These are phyloP conservation scores for Ashbya aceris DNA, from an alignment of 1,139 yeast species.

Conservation along the genomic window DNA sequence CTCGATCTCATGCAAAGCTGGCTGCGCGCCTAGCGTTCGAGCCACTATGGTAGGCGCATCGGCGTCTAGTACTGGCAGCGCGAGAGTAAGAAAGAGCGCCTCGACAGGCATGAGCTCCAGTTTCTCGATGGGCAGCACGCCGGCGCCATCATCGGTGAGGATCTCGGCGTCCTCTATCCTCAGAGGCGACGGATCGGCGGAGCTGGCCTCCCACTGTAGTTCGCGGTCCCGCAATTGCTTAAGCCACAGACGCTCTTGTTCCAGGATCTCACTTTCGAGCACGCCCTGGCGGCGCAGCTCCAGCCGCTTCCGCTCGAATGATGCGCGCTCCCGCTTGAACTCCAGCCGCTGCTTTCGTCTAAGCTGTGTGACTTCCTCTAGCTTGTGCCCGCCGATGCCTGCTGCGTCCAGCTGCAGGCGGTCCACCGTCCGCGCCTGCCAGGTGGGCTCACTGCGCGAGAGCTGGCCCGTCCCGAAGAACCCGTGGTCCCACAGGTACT, in stretches of 20 bases:
- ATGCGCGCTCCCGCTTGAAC: constrained; percentile 51
- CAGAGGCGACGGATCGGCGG: constrained; percentile 10
- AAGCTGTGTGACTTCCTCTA: constrained; percentile 69
- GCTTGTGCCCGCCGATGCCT: constrained; percentile 30
- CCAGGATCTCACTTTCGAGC: constrained; percentile 26
- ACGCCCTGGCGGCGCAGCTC: constrained; percentile 29
- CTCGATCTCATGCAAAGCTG: constrained; percentile 12
- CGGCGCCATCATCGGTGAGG: constrained; percentile 34
- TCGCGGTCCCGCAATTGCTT: constrained; percentile 30
- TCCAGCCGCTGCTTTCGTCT: constrained; percentile 65
- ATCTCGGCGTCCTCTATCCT: constrained; percentile 36
- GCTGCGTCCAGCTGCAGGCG: constrained; percentile 36
- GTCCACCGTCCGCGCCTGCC: constrained; percentile 60
- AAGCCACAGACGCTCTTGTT: constrained; percentile 27
- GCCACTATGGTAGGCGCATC: constrained; percentile 12
- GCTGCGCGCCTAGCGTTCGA: constrained; percentile 6
- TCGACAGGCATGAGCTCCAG: constrained; percentile 73
- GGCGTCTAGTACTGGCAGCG: constrained; percentile 32
- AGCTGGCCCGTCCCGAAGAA: constrained; percentile 90
- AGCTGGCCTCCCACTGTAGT: constrained; percentile 16
- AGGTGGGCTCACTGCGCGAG: constrained; percentile 87
- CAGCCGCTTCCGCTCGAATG: constrained; percentile 29
- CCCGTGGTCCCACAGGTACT: constrained; percentile 71
- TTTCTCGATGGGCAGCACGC: constrained; percentile 45
- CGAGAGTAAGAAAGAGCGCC: constrained; percentile 53